Evolutionary conservation across 2,329 filamentous ascomycete genomes (phyloP), one percentile per base, ranked within the genome.

Genomic region (Neophaeococcomyces aloes): DNA sequence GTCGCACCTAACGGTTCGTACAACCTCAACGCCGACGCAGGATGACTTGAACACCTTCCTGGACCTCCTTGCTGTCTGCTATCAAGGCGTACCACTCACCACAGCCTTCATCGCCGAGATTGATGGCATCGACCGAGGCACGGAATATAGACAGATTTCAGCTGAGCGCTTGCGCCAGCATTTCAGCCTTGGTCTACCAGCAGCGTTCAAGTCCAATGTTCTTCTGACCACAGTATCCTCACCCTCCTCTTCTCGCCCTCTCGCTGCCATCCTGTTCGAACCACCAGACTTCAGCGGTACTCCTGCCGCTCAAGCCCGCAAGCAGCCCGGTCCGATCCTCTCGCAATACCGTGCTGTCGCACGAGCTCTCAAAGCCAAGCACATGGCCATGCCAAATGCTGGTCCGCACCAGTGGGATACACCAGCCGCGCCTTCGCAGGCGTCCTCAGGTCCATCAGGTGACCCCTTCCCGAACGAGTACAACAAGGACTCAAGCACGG

Each of bases 101-200:
- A 55, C 53, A 6, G 53, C 51, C 45, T 55, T 53, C 47, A 51
- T 55, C 32, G 49, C 53, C 18, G 53, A 55, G 35, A 55, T 55
- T 30, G 53, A 55, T 42, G 23, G 25, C n/a, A 35, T 44, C 4
- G 27, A 45, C 7, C 40, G 40, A 17, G 39, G 36, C 6, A 46
- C 45, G 18, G 44, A 50, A 7, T 36, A 35, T 32, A 21, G 10
- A 14, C 44, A 52, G 18, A 49, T 55, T 7, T 52, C 46, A 13
- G 40, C 53, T 3, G 46, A 47, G 3, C 51, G 53, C 2, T 42
- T 55, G 21, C 48, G 37, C 18, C 45, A 53, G 33, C 53, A 55
- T 38, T 55, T 55, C 45, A 50, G 49, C 3, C 45, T 55, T 17
- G 53, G 53, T 17, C 49, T 55, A 38, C 51, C 53, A 21, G 48